phyloP scores from a whole-genome alignment of 2,329 filamentous ascomycete species.

The Phaeosphaeria sp. region DNA sequence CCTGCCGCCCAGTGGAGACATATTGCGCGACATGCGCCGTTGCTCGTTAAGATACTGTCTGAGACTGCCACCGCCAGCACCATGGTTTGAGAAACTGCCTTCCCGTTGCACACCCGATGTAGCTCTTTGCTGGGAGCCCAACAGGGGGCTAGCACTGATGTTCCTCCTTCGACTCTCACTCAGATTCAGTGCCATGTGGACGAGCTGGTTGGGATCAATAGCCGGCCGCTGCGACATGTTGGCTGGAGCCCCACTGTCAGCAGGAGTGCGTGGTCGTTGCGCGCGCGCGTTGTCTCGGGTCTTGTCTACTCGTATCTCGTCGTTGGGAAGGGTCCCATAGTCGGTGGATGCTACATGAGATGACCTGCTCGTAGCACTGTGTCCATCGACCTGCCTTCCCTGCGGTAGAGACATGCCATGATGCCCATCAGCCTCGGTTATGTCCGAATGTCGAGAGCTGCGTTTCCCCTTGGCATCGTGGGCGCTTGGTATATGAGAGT shows the following conservation, averaged over 20 bases:
- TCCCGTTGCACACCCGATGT: slow-evolving; percentile 51
- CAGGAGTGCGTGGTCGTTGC: background rate
- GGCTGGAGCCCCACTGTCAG: slow-evolving; percentile 11
- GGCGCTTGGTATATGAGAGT: slow-evolving; percentile 29
- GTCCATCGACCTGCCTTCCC: slow-evolving; percentile 20
- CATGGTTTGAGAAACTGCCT: slow-evolving; percentile 49
- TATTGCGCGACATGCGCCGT: slow-evolving; percentile 66
- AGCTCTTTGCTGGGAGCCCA: slow-evolving; percentile 57
- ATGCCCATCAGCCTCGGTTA: slow-evolving; percentile 41
- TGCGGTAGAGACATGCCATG: slow-evolving; percentile 35
- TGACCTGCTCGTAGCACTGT: slow-evolving; percentile 4
- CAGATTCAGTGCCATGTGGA: slow-evolving; percentile 88
- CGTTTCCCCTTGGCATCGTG: slow-evolving; percentile 50
- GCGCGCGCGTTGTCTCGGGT: slow-evolving; percentile 18
- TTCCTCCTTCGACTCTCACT: slow-evolving; percentile 78
- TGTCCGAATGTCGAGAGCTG: slow-evolving; percentile 36
- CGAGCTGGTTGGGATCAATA: slow-evolving; percentile 85
- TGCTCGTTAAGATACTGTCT: slow-evolving; percentile 76
- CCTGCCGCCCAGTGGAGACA: slow-evolving; percentile 62
- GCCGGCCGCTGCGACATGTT: slow-evolving; percentile 57
- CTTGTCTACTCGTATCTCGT: slow-evolving; percentile 27
- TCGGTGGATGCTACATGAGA: slow-evolving; percentile 11
- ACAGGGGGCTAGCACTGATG: slow-evolving; percentile 63
- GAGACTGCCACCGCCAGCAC: slow-evolving; percentile 66
- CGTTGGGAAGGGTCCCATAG: slow-evolving; percentile 8